Evolutionary conservation across 345 rosid genomes (phyloP), one percentile per base, ranked within the genome.

Genomic region (Viola odorata): DNA sequence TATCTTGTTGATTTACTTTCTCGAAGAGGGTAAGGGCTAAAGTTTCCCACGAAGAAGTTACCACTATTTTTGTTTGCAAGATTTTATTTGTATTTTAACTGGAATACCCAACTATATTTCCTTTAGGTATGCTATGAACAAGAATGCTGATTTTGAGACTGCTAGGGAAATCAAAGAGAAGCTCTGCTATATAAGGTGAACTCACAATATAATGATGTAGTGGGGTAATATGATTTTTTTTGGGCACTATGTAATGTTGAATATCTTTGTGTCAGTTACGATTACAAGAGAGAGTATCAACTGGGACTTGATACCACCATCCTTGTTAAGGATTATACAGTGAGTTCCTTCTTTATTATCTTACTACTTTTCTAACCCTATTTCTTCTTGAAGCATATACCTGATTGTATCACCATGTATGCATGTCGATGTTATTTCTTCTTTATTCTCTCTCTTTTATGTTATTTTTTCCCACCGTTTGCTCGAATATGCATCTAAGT

Each of bases 1-100:
- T 90, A 94, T 78, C 97, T 94, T 55, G 88, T 94, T 61, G 99
- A 94, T 76, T 88, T 94, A 57, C 95, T 94, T 58, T 89, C 96
- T 54, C 80, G 95, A 56, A 80, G 99, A 78, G 98, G 99, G 99
- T 90, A 79, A 81, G 89, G 50, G 39, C 48, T 57, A 50, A 40
- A 12, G 36, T 60, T 12, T 51, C 45, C 53, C 49, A 16, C 32
- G 44, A 53, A 48, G 52, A 38, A 53, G 50, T 41, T 57, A 60
- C 8, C 17, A 8, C 23, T 37, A 44, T 38, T 40, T 51, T 67
- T 6, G 51, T 38, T 55, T 23, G 67, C 55, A 42, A 37, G 53
- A 8, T 73, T 44, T 37, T 69, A 13, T 12, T 36, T 50, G 44
- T 60, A 54, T 42, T 57, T 13, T 48, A 42, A 65, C 49, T 62